Conservation (phyloP, 108 stramenopile genomes). For the Cyclotella atomus region DNA sequence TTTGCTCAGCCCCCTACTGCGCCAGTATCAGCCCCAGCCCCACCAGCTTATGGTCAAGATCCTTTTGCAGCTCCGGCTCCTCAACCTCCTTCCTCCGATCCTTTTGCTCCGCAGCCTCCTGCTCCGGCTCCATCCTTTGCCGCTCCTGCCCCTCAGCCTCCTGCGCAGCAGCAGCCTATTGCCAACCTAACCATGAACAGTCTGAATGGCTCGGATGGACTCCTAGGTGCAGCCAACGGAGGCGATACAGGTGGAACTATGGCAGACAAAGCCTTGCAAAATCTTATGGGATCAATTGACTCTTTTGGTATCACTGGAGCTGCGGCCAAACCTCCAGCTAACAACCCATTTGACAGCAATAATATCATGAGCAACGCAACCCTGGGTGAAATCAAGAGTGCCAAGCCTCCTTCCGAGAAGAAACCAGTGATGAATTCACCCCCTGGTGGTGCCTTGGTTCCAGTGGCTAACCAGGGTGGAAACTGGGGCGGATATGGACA, state of each 20-base stretch:
- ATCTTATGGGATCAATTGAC: slow-evolving; percentile 46
- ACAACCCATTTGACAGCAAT: slow-evolving; percentile 56
- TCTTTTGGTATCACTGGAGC: slow-evolving; percentile 33
- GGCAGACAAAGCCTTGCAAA: slow-evolving; percentile 43
- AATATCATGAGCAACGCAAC: slow-evolving; percentile 63
- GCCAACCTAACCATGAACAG: slow-evolving; percentile 31
- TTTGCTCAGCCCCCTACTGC: slow-evolving; percentile 25
- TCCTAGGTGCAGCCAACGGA: slow-evolving; percentile 26
- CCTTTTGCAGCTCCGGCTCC: slow-evolving; percentile 24
- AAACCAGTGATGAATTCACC: slow-evolving; percentile 54
- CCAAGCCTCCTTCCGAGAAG: slow-evolving; percentile 31
- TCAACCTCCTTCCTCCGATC: slow-evolving; percentile 9
- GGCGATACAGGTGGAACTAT: slow-evolving; percentile 30
- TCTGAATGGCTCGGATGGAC: slow-evolving; percentile 52
- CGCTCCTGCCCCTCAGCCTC: slow-evolving; percentile 4
- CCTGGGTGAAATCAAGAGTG: slow-evolving; percentile 47
- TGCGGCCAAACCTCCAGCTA: slow-evolving; percentile 30
- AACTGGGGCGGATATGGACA: slow-evolving; percentile 69
- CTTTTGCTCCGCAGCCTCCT: slow-evolving; percentile 14
- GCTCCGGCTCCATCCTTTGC: slow-evolving; percentile 15
- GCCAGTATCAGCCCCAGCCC: slow-evolving; percentile 7
- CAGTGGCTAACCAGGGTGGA: slow-evolving; percentile 65
- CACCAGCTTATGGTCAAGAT: slow-evolving; percentile 17
- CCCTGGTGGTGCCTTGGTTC: slow-evolving; percentile 65
- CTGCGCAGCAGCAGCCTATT: not conserved